phyloP scores from a whole-genome alignment of 2,329 filamentous ascomycete species.

The Penicillium sp. region DNA sequence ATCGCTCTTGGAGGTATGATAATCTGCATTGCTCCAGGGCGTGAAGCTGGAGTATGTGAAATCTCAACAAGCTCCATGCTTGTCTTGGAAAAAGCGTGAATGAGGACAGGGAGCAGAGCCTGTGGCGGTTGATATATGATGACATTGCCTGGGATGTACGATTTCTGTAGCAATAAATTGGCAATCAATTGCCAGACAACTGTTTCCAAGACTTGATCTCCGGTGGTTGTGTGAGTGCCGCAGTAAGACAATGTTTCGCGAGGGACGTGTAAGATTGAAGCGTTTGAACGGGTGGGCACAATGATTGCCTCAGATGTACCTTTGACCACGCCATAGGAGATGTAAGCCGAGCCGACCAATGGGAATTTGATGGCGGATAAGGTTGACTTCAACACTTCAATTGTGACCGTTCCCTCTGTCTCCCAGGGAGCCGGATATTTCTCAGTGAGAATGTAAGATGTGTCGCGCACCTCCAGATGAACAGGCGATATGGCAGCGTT shows the following conservation, averaged over 20 bases:
- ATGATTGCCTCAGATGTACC: neutral
- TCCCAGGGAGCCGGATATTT: neutral
- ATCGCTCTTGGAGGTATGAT: neutral
- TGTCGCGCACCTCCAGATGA: neutral
- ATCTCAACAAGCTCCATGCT: neutral
- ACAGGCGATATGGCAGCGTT: neutral
- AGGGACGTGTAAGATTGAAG: neutral
- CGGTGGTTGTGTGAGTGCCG: neutral
- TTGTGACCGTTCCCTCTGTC: neutral
- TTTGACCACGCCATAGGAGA: neutral
- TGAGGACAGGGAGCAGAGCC: neutral
- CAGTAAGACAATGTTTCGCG: neutral
- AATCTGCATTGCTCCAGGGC: neutral
- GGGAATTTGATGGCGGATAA: neutral
- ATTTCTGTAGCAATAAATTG: neutral
- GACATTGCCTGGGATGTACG: neutral
- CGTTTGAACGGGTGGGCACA: neutral
- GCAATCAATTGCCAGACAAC: neutral
- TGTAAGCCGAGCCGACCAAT: neutral
- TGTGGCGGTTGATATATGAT: neutral
- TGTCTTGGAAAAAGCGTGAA: neutral
- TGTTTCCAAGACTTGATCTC: neutral
- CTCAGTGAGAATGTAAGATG: neutral
- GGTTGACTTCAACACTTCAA: neutral
- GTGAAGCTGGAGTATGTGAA: neutral